These are phyloP conservation scores for Candida hispaniensis DNA, from an alignment of 805 yeast genomes.

Conservation along the genomic window DNA sequence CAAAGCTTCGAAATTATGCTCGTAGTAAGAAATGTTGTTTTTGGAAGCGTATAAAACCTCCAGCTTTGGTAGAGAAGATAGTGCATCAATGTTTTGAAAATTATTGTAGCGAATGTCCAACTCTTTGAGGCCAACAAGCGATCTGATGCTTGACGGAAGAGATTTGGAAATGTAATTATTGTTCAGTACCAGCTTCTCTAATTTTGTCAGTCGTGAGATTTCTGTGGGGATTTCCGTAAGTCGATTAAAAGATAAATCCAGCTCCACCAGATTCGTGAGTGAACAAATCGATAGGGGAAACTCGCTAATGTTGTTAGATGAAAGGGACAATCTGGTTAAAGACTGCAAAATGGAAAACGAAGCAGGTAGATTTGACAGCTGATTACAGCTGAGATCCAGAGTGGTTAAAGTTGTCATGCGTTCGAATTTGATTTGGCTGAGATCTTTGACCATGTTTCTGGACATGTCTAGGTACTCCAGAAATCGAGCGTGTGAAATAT, in stretches of 20 bases:
- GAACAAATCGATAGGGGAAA: conserved; percentile 53
- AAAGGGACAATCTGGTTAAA: conserved; percentile 43
- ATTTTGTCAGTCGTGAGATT: conserved; percentile 45
- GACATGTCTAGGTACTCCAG: conserved; percentile 62
- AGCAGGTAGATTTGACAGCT: conserved; percentile 51
- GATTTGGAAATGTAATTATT: conserved; percentile 52
- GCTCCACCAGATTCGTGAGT: conserved; percentile 46
- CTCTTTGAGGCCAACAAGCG: conserved; percentile 48
- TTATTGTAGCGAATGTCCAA: conserved; percentile 67
- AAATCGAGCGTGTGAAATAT: conserved; percentile 57
- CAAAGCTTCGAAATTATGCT: conserved; percentile 49
- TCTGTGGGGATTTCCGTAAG: conserved; percentile 50
- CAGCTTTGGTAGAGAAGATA: conserved; percentile 47
- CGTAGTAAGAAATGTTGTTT: conserved; percentile 62
- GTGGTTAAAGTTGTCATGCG: conserved; percentile 43
- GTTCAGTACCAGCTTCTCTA: conserved; percentile 62
- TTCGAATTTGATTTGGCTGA: conserved; percentile 45
- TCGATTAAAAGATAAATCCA: conserved; percentile 76
- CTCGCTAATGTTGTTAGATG: conserved; percentile 56
- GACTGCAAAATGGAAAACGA: conserved; percentile 39
- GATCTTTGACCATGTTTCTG: conserved; percentile 50
- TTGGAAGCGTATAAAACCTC: conserved; percentile 68
- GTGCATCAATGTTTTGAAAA: conserved; percentile 41
- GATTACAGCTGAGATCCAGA: conserved; percentile 65
- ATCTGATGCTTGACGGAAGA: conserved; percentile 43